Evolutionary conservation across 2,329 filamentous ascomycete genomes (phyloP), one percentile per base, ranked within the genome.

Genomic region (Lomentospora prolificans): DNA sequence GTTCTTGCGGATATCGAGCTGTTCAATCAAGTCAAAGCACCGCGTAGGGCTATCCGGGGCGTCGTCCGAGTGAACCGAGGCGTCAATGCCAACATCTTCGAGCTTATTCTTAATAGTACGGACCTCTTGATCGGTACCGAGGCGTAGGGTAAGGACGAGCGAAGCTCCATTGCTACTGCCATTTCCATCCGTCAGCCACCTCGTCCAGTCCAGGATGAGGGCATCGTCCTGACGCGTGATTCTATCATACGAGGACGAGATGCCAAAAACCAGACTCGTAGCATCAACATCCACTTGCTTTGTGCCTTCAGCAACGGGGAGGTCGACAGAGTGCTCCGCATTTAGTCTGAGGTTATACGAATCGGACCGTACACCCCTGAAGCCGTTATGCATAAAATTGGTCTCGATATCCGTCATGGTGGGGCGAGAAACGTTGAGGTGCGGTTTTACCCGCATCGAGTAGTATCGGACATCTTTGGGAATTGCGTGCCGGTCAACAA

Each of bases 121-220:
- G 0, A 69, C 62, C 55, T 78, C 67, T 2, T 61, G 57, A 10
- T 61, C 59, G 4, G 63, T 63, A 1, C 71, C 71, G 31, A 67
- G 67, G 50, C 76, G 70, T 36, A 78, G 65, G 14, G 69, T 64
- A 31, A 77, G 63, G 14, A 76, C 60, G 10, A 76, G 60, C 4
- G 65, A 69, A 3, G 73, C 74, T 9, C 75, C 75, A 58, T 76
- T 76, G 2, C 69, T 70, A 10, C 62, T 60, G 2, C 68, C 65
- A 7, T 65, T 64, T 3, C 71, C 70, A 48, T 73, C 65, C 0
- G 75, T 75, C 56, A 77, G 66, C 73, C 73, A 77, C 3, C 73
- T 66, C 36, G 70, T 64, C 75, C 74, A 77, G 57, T 72, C 69
- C 44, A 64, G 65, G 4, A 75, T 60, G 44, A 75, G 62, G 8